Percentiles rank a stretch among this genome's conserved stretches.
Evolutionary conservation across 495 filamentous ascomycete species (phyloP).

Genomic region (Podospora appendiculata): DNA sequence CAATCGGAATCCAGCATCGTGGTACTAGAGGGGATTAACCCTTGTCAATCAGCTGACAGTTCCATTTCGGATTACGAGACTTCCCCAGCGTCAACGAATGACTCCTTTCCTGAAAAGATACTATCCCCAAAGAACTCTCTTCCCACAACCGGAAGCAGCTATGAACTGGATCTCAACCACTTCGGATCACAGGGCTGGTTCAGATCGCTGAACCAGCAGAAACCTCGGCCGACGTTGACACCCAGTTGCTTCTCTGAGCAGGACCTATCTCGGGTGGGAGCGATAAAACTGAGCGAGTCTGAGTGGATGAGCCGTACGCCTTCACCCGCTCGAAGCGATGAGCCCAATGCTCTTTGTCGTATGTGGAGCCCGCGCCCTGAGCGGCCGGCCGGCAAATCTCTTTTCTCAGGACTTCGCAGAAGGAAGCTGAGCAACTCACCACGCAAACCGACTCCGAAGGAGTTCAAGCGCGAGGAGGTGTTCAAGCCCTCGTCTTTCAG

Average conservation of each 20-base stretch:
- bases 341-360: neutral
- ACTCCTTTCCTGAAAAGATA: conserved; percentile 9
- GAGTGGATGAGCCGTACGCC: conserved; percentile 35
- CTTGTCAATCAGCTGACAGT: neutral
- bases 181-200: conserved; percentile 14
- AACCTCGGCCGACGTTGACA: conserved; percentile 5
- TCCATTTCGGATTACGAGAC: conserved; percentile 28
- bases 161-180: conserved; percentile 22
- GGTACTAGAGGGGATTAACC: neutral
- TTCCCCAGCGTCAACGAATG: conserved; percentile 19
- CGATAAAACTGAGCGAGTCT: conserved; percentile 22
- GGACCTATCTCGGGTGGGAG: conserved; percentile 2
- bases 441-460: conserved; percentile 1
- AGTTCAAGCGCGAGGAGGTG: neutral
- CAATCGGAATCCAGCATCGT: neutral
- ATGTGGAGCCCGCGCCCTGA: conserved; percentile 14
- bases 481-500: neutral
- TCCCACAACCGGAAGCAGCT: conserved; percentile 28
- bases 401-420: conserved; percentile 9
- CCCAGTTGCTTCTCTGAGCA: conserved; percentile 1
- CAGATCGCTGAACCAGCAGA: neutral
- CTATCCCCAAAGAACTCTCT: conserved; percentile 24
- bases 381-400: neutral
- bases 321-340: conserved; percentile 15
- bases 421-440: conserved; percentile 9